phyloP scores from a whole-genome alignment of 345 rosid species.

The Sonneratia caseolaris region DNA sequence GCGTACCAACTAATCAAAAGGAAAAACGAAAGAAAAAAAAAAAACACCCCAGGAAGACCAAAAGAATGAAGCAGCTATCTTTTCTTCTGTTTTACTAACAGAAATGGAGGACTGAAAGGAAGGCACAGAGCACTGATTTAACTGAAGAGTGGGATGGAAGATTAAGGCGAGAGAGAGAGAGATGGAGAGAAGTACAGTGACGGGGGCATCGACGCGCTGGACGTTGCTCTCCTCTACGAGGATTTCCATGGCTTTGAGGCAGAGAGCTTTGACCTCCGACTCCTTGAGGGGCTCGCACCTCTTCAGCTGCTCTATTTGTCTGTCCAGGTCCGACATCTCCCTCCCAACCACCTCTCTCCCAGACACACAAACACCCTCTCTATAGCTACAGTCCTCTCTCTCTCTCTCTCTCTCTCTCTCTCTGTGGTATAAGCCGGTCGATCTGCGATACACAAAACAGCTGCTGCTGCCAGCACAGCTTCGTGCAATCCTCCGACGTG shows the following conservation, averaged over 20 bases:
- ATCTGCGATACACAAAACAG: too few relatives aligned
- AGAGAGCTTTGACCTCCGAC: constrained; percentile 90
- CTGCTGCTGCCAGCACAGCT: too few relatives aligned
- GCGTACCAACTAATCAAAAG: background rate
- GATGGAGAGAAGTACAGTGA: constrained; percentile 38
- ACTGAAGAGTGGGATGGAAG: background rate
- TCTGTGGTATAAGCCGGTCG: too few relatives aligned
- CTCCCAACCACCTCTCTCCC: too few relatives aligned
- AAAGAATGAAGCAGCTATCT: background rate
- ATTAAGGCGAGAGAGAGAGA: background rate
- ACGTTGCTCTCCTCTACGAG: constrained; percentile 98
- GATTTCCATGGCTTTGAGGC: constrained; percentile 93
- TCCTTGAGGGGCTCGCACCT: constrained; percentile 90
- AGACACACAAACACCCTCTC: too few relatives aligned
- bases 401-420: too few relatives aligned
- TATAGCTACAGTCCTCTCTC: too few relatives aligned
- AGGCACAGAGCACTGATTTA: background rate
- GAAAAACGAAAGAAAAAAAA: background rate
- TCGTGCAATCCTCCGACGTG: too few relatives aligned
- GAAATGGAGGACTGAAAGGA: background rate
- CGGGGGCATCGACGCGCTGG: constrained; percentile 93
- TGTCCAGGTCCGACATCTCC: constrained; percentile 86
- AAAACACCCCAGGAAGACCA: background rate
- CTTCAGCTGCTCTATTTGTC: constrained; percentile 93
- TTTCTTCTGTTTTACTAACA: background rate